phyloP scores from a whole-genome alignment of 2,329 filamentous ascomycete species.

The Trichoderma sp. region DNA sequence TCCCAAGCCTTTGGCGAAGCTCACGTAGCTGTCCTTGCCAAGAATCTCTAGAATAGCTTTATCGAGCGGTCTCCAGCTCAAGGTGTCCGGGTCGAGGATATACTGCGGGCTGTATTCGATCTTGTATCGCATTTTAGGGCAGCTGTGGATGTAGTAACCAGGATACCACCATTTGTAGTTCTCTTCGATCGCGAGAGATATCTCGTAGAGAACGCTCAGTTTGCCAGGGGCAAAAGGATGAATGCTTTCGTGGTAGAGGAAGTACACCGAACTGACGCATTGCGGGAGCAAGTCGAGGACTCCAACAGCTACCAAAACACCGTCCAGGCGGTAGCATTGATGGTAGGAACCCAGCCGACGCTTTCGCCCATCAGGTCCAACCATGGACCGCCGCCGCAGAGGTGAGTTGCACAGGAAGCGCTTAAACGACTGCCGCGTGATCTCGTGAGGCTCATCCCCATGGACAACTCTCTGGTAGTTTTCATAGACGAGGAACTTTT shows the following conservation, averaged over 20 bases:
- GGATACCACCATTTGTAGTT: slow-evolving; percentile 79
- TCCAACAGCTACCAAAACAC: slow-evolving; percentile 72
- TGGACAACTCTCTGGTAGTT: slow-evolving; percentile 78
- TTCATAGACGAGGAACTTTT: slow-evolving; percentile 72
- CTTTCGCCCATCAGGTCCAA: slow-evolving; percentile 52
- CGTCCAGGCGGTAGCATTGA: slow-evolving; percentile 79
- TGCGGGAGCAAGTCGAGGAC: slow-evolving; percentile 77
- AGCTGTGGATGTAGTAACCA: slow-evolving; percentile 80
- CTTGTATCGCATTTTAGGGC: slow-evolving; percentile 84
- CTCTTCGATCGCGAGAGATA: slow-evolving; percentile 67
- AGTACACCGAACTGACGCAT: slow-evolving; percentile 80
- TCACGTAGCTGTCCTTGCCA: slow-evolving; percentile 60
- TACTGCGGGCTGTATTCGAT: slow-evolving; percentile 75
- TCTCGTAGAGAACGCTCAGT: slow-evolving; percentile 72
- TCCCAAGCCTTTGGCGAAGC: slow-evolving; percentile 41
- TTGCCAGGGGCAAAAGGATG: slow-evolving; percentile 73
- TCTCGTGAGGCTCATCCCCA: slow-evolving; percentile 62
- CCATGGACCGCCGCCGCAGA: slow-evolving; percentile 51
- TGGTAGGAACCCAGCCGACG: slow-evolving; percentile 72
- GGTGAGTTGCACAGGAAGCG: slow-evolving; percentile 76
- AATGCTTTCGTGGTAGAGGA: slow-evolving; percentile 77
- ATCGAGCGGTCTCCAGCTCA: slow-evolving; percentile 64
- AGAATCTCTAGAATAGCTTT: slow-evolving; percentile 51
- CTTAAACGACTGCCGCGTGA: slow-evolving; percentile 64
- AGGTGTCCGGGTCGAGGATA: slow-evolving; percentile 68